These are phyloP conservation scores for Apiospora koreana DNA, from an alignment of 2,329 filamentous ascomycete species.

Conservation along the genomic window DNA sequence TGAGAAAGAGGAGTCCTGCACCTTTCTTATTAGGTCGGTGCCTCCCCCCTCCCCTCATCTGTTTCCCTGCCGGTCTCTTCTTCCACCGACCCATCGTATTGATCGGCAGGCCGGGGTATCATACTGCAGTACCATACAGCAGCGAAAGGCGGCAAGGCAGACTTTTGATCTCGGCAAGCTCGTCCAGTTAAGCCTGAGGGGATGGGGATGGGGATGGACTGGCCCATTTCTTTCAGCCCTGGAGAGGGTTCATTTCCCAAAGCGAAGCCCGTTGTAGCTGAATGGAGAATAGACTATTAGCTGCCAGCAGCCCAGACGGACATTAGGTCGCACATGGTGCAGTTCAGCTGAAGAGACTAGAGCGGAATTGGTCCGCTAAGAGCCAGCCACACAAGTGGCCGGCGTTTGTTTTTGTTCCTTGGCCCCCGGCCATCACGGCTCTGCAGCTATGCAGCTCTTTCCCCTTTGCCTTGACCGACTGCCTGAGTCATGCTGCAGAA, in stretches of 20 bases:
- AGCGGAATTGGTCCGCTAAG: slow-evolving; percentile 2
- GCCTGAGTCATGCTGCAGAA: not conserved
- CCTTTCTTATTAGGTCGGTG: not conserved
- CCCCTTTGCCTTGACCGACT: not conserved
- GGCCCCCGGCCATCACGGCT: not conserved
- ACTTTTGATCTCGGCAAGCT: not conserved
- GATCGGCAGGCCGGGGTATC: not conserved
- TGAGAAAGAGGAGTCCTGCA: not conserved
- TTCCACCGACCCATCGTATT: not conserved
- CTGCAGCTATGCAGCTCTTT: not conserved
- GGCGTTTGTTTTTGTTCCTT: not conserved
- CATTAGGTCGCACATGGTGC: not conserved
- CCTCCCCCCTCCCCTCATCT: not conserved
- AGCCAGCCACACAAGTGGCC: not conserved
- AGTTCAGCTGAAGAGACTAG: slow-evolving; percentile 11
- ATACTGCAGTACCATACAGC: not conserved
- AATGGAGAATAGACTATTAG: not conserved
- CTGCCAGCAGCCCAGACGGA: not conserved
- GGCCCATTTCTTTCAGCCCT: not conserved
- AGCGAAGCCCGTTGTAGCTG: not conserved
- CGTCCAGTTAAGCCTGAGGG: not conserved
- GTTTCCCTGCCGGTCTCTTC: not conserved
- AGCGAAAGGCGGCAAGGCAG: not conserved
- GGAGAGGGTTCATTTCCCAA: not conserved
- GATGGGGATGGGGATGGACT: not conserved